phyloP scores from a whole-genome alignment of 2,329 filamentous ascomycete species.

The Chaetomium olivaceum region DNA sequence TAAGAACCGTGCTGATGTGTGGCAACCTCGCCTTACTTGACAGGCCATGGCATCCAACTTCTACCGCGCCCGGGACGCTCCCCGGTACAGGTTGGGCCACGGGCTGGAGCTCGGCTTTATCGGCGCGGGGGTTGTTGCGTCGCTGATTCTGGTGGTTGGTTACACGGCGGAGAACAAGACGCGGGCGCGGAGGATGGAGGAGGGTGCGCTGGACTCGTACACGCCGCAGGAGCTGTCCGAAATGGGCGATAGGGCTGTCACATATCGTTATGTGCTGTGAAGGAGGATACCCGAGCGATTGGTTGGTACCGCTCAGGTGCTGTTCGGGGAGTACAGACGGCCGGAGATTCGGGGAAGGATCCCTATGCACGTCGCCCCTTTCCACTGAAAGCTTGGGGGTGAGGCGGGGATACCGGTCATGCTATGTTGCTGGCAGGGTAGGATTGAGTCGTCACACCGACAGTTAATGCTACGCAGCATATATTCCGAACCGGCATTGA shows the following conservation, averaged over 20 bases:
- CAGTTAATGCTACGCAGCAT: not conserved
- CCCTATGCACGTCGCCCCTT: not conserved
- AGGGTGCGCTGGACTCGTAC: conserved; percentile 44
- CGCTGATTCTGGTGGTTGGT: conserved; percentile 46
- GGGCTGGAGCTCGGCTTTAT: conserved; percentile 54
- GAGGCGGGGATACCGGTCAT: not conserved
- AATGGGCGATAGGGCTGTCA: conserved; percentile 61
- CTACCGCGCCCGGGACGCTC: conserved; percentile 56
- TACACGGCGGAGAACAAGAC: conserved; percentile 62
- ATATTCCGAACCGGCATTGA: not conserved
- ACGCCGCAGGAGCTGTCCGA: conserved; percentile 55
- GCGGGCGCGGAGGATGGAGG: conserved; percentile 49
- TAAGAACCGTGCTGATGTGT: conserved; percentile 4
- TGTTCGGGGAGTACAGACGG: not conserved
- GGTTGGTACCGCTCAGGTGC: not conserved
- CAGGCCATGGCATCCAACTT: conserved; percentile 71
- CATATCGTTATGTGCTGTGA: conserved; percentile 59
- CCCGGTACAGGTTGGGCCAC: conserved; percentile 53
- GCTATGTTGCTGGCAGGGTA: not conserved
- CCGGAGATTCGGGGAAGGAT: not conserved
- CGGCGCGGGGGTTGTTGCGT: conserved; percentile 46
- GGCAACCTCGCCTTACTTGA: too few relatives aligned
- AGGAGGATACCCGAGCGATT: not conserved
- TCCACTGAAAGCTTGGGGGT: not conserved
- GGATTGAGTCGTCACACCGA: not conserved